Evolutionary conservation across 192 early-diverging fungal species (phyloP).

Genomic region (Backusella tarrabulga): DNA sequence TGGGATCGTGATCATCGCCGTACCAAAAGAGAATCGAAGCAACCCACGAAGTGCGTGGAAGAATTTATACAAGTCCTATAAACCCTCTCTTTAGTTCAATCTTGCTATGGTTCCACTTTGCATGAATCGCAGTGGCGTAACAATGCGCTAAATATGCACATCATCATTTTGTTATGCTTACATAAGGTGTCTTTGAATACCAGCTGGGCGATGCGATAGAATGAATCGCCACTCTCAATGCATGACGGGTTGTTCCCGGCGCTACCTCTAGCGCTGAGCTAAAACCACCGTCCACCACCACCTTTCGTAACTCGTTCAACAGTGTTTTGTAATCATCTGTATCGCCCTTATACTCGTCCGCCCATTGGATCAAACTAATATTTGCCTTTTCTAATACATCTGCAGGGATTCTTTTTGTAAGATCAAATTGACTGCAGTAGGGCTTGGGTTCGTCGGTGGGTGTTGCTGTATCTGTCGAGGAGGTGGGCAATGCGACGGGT

Average conservation of each 20-base stretch:
- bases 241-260: conserved; percentile 49
- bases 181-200: conserved; percentile 57
- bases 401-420: conserved; percentile 74
- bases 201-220: conserved; percentile 82
- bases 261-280: conserved; percentile 31
- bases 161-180: conserved; percentile 24
- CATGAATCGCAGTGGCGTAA: not conserved
- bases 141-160: not conserved
- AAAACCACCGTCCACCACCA: conserved; percentile 68
- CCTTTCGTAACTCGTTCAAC: conserved; percentile 48
- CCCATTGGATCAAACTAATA: conserved; percentile 41
- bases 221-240: conserved; percentile 79
- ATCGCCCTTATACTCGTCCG: conserved; percentile 21
- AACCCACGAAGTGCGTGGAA: conserved; percentile 72
- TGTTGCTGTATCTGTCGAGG: not conserved
- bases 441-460: conserved; percentile 38
- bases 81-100: too few relatives aligned
- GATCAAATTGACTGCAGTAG: conserved; percentile 84
- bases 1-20: conserved; percentile 80
- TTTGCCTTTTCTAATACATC: conserved; percentile 54
- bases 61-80: conserved; percentile 62
- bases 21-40: conserved; percentile 74
- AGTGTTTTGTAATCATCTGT: conserved; percentile 42
- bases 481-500: not conserved
- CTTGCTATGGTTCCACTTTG: not conserved